Evolutionary conservation across 331 rosid genomes (phyloP).

Genomic region (Saraca asoca): DNA sequence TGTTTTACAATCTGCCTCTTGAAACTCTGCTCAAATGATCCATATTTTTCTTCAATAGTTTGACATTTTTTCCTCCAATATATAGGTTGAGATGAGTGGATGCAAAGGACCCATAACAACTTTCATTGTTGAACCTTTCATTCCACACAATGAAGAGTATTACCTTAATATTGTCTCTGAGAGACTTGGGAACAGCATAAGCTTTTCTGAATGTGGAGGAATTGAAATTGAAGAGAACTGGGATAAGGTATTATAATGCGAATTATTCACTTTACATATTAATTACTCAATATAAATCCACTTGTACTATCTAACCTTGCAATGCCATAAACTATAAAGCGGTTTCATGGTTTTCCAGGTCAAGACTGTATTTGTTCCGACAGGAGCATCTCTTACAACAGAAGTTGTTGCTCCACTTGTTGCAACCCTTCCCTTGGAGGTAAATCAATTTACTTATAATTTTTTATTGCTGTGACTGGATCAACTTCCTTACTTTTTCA

Average conservation of each 20-base stretch:
- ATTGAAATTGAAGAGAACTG: slow-evolving; percentile 96
- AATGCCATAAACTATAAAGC: slow-evolving; percentile 22
- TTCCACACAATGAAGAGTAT: slow-evolving; percentile 88
- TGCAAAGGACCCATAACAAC: slow-evolving; percentile 95
- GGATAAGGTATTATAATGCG: slow-evolving; percentile 65
- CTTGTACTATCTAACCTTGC: background rate
- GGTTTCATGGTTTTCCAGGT: slow-evolving; percentile 56
- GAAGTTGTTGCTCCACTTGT: slow-evolving; percentile 82
- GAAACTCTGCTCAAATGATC: too few species aligned
- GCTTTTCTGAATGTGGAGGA: slow-evolving; percentile 98
- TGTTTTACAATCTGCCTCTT: background rate
- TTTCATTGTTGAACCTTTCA: slow-evolving; percentile 90
- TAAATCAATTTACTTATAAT: slow-evolving; percentile 31
- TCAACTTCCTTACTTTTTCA: background rate
- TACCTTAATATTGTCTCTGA: slow-evolving; percentile 91
- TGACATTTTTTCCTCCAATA: slow-evolving; percentile 21
- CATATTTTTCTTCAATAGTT: too few species aligned
- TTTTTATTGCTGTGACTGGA: slow-evolving; percentile 21
- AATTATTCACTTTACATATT: background rate
- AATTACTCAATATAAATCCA: background rate
- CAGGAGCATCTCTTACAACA: slow-evolving; percentile 67
- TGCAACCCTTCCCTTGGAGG: slow-evolving; percentile 95
- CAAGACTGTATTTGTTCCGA: slow-evolving; percentile 77
- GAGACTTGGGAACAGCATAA: slow-evolving; percentile 81
- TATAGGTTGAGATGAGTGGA: slow-evolving; percentile 88